Evolutionary conservation across 2,329 filamentous ascomycete genomes (phyloP), one percentile per base, ranked within the genome.

Genomic region (Coniochaeta sp.): DNA sequence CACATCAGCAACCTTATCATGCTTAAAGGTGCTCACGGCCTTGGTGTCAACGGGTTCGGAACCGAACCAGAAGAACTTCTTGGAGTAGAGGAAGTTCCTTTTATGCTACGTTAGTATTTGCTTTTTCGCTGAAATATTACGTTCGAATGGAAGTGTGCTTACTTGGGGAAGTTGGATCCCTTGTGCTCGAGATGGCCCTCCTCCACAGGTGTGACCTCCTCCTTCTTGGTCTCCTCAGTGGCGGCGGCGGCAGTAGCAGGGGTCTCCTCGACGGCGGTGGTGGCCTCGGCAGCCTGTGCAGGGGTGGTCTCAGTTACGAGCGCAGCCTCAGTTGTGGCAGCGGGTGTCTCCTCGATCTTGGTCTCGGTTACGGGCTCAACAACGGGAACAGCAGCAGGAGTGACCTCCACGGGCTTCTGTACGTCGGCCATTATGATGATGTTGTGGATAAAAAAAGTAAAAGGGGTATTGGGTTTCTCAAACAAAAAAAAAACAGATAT

Each of bases 1-100:
- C 58, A 85, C 71, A 56, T 80, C 78, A 51, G 85, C 78, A 52
- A 85, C 78, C 85, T 96, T 96, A 81, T 96, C 91, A 64, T 83
- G 85, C 73, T 91, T 89, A 61, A 95, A 96, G 62, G 79, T 74
- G 60, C 78, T 71, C 52, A 96, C 79, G 66, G 86, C 79, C 72
- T 92, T 86, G 61, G 82, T 73, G 64, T 91, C 82, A 54, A 95
- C 71, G 48, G 87, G 73, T 51, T 91, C 87, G 48, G 81, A 76
- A 61, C 84, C 82, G 73, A 92, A 89, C 81, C 86, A 91, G 77
- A 97, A 96, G 76, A 89, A 89, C 70, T 91, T 90, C 83, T 96
- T 96, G 70, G 85, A 83, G 75, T 91, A 91, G 63, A 89, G 84
- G 65, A 97, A 81, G 70, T 90, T 88, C 82, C 89, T 95, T 20